Evolutionary conservation across 2,329 filamentous ascomycete genomes (phyloP), one percentile per base, ranked within the genome.

Genomic region (Talaromyces sp.): DNA sequence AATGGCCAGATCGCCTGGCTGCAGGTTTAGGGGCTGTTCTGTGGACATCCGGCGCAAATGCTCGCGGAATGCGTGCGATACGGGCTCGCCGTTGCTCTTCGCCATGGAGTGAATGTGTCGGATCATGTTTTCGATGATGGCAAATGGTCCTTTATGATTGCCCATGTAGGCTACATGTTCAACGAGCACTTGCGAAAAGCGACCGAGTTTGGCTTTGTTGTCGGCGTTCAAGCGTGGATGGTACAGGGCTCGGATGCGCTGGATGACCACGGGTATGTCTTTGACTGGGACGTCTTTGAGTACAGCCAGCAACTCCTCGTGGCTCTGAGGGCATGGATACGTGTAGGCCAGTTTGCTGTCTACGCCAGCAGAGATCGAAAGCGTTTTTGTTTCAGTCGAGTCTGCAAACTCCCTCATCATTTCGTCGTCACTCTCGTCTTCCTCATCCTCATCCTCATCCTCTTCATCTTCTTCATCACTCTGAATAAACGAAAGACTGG

Each of bases 101-200:
- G 92, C 89, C 58, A 99, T 81, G 2, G 93, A 97, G 76, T 99
- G 95, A 26, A 96, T 82, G 74, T 99, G 94, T 54, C 94, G 89
- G 61, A 93, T 87, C 14, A 97, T 75, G 57, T 84, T 88, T 74
- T 99, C 94, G 17, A 95, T 72, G 1, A 90, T 81, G 0, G 81
- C 73, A 66, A 94, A 89, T 0, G 87, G 81, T 3, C 86, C 81
- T 59, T 69, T 61, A 51, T 82, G 73, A 46, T 82, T 79, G 9
- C 80, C 80, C 67, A 88, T 78, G 67, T 85, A 83, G 2, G 78
- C 77, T n/a, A 88, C 76, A 69, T 88, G 85, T 60, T 80, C 72
- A 19, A 82, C 75, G 7, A 83, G 72, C 27, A 81, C 71, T 56
- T 69, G 68, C 9, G 80, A 72, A 62, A 83, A 83, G 8, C 61